Evolutionary conservation across 164 flowering plant genomes (phyloP).

Genomic region (Macadamia tetraphylla): DNA sequence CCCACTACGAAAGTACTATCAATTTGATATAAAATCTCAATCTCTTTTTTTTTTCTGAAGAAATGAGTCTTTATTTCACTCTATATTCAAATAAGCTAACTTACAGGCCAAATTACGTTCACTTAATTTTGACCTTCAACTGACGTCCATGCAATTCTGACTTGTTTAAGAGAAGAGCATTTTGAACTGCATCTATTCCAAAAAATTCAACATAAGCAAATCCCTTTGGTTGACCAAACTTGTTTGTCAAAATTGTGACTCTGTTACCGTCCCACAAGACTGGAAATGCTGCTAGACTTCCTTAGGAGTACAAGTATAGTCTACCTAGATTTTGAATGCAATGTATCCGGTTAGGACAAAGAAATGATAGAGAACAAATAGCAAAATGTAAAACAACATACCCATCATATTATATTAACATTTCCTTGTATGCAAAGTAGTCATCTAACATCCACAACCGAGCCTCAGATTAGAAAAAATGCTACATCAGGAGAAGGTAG

Average conservation of each 20-base stretch:
- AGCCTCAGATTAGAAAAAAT: no score
- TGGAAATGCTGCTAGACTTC: constrained; percentile 84
- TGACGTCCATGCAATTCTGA: constrained; percentile 78
- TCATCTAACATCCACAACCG: no score
- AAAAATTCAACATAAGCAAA: constrained; percentile 84
- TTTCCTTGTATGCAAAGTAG: no score
- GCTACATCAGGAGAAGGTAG: no score
- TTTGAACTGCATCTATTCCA: constrained; percentile 67
- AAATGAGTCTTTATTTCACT: neutral
- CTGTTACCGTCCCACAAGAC: constrained; percentile 80
- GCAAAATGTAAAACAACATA: no score
- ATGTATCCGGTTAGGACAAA: no score
- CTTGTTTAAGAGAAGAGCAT: constrained; percentile 67
- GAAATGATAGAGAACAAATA: no score
- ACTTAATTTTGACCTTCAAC: constrained; percentile 40
- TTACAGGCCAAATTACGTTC: neutral
- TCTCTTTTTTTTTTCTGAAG: no score
- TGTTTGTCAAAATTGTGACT: constrained; percentile 75
- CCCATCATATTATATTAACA: no score
- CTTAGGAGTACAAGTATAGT: constrained; percentile 76
- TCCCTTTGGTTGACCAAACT: constrained; percentile 81
- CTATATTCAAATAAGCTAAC: neutral
- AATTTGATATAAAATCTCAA: no score
- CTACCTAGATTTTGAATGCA: constrained; percentile 40
- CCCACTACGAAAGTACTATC: no score